Base-by-base conservation (phyloP, 192 early-diverging fungal species). In the Rhizophlyctis rosea region DNA sequence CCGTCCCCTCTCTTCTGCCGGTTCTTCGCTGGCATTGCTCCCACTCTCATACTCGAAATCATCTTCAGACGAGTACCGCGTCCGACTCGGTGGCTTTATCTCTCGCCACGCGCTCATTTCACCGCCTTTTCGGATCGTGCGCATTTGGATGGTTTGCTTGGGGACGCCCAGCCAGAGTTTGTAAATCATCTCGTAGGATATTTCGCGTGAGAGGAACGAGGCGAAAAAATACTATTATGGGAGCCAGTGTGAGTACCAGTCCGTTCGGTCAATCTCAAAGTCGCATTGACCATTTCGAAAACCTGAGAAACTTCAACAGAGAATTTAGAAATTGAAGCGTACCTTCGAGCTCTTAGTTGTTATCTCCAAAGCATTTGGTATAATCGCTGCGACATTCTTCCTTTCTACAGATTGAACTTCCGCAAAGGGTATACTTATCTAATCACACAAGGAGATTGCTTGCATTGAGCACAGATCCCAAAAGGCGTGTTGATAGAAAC, bases 191-290 rank as follows among this genome's bases (percentile, higher is more conserved):
- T 56, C 62, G 44, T 51, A 72, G 11, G 78, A 56, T 5, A 18
- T 23, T n/a, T 80, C 74, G 9, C 78, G 61, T 3, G 65, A 63
- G 44, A 80, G 48, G 54, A 80, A 80, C 50, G 69, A 72, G 1
- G 72, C 72, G 63, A 80, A 80, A 47, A 71, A 80, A 63, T 75
- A 66, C 67, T 75, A n/a, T n/a, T n/a, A n/a, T n/a, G n/a, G n/a
- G n/a, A n/a, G n/a, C n/a, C n/a, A n/a, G n/a, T n/a, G n/a, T n/a
- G n/a, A n/a, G n/a, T n/a, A n/a, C n/a, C n/a, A n/a, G n/a, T n/a
- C n/a, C n/a, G n/a, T n/a, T n/a, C n/a, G n/a, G n/a, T n/a, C n/a
- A n/a, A n/a, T 50, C 5, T 29, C 53, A 28, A 9, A 57, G 23
- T 0, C 24, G 30, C 31, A 27, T 4, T 50, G 53, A 4, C 3